These are phyloP conservation scores for Penicillium sp. DNA, from an alignment of 2,329 filamentous ascomycete species.

Conservation along the genomic window DNA sequence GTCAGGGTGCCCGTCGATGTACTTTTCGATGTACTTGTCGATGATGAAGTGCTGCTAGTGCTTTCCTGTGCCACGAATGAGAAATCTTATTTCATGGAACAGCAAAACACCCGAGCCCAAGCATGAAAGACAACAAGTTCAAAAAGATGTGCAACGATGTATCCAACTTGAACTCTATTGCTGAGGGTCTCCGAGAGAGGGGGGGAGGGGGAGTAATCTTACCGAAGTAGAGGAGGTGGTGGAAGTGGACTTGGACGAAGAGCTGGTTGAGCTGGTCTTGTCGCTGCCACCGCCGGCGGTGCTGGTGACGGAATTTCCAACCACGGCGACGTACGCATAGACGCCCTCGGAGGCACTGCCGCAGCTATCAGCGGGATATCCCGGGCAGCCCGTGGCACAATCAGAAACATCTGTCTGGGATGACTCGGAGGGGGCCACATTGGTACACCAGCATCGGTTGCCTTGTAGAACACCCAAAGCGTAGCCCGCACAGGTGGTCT, in stretches of 20 bases:
- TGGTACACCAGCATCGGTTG: conserved; percentile 46
- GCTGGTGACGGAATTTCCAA: conserved; percentile 27
- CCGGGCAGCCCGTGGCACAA: conserved; percentile 41
- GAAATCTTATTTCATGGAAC: conserved; percentile 12
- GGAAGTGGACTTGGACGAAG: not conserved
- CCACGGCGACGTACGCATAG: conserved; percentile 41
- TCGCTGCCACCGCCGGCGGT: conserved; percentile 20
- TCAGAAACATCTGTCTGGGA: conserved; percentile 24
- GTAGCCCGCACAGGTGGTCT: conserved; percentile 36
- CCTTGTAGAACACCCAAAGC: conserved; percentile 43
- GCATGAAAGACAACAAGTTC: conserved; percentile 3
- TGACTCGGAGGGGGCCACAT: conserved; percentile 38
- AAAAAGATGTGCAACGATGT: not conserved
- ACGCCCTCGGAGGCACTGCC: conserved; percentile 36
- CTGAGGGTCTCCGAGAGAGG: not conserved
- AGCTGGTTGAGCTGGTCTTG: conserved; percentile 7
- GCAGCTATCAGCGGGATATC: conserved; percentile 44
- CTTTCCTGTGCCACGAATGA: conserved; percentile 16
- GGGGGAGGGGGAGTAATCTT: conserved; percentile 7
- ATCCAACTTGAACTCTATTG: not conserved
- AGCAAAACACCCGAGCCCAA: conserved; percentile 4
- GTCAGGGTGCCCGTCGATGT: conserved; percentile 13
- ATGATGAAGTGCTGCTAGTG: conserved; percentile 12
- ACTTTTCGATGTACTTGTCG: conserved; percentile 14
- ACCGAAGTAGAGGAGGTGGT: conserved; percentile 22